Base-by-base conservation (phyloP, 1,284 basidiomycete species). In the Cutaneotrichosporon sp. region DNA sequence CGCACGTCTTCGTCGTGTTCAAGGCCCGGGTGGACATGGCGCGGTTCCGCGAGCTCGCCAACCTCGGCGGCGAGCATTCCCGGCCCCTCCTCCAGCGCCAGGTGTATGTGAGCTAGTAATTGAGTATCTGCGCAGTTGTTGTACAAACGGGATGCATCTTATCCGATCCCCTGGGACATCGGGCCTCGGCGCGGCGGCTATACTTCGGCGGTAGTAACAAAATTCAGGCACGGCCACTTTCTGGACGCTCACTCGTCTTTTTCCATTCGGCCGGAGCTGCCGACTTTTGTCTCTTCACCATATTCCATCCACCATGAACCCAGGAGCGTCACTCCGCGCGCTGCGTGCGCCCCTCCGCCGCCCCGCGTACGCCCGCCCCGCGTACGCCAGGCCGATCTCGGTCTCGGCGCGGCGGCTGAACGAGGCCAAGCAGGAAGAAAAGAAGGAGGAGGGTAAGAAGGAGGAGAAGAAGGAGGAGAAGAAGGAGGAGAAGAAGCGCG, bases 1-100 rank as follows among this genome's bases (percentile, higher is more conserved):
- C 81, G 3, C 90, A 93, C 67, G 77, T 88, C 35, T 93, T 92
- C 72, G 78, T 90, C 26, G 86, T 88, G 9, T 87, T 93, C 77
- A 93, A 94, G 72, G 82, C 87, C 2, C 76, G 79, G 41, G 87
- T 89, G 59, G 65, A 74, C 51, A 75, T 75, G 72, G 52, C 48
- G 6, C 60, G 55, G 12, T 74, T 74, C 57, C 49, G 70, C 46
- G 57, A 59, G 24, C 42, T 72, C 8, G 68, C 67, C 1, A 64
- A 68, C 46, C 56, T 73, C 3, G 67, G 63, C 1, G 61, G 65
- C 8, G 61, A 60, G 19, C 66, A 70, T 25, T 61, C 63, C 34
- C 67, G 67, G 46, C 68, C 72, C 14, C 50, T 75, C 16, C 52
- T 75, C 11, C 49, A 55, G 24, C 61, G 70, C 46, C 61, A 61